Percentiles rank a stretch among this genome's conserved stretches.
phyloP scores from a whole-genome alignment of 2,329 filamentous ascomycete genomes.

The Magnaporthiopsis rhizophila region DNA sequence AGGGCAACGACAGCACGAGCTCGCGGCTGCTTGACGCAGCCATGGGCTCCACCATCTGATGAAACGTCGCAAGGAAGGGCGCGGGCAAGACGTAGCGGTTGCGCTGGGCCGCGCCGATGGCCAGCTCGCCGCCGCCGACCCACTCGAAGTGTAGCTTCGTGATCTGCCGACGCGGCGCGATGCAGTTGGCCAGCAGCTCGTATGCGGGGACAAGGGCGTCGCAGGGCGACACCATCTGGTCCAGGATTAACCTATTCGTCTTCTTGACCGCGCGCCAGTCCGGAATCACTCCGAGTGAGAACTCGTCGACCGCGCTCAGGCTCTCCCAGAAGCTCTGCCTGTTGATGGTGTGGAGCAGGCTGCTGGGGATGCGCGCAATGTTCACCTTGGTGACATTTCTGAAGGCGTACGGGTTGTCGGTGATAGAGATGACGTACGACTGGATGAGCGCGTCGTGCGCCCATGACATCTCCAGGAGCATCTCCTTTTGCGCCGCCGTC shows the following conservation, averaged over 20 bases:
- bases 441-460: slow-evolving; percentile 61
- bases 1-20: slow-evolving; percentile 31
- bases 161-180: slow-evolving; percentile 41
- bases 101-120: slow-evolving; percentile 50
- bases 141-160: slow-evolving; percentile 57
- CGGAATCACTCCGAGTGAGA: slow-evolving; percentile 54
- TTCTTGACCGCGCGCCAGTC: slow-evolving; percentile 56
- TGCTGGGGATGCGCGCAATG: slow-evolving; percentile 56
- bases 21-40: slow-evolving; percentile 19
- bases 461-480: slow-evolving; percentile 61
- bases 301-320: slow-evolving; percentile 42
- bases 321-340: slow-evolving; percentile 54
- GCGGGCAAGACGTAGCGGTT: slow-evolving; percentile 56
- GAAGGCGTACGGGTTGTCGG: slow-evolving; percentile 51
- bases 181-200: slow-evolving; percentile 40
- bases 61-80: slow-evolving; percentile 36
- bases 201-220: slow-evolving; percentile 32
- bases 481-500: slow-evolving; percentile 51
- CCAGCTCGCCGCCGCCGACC: slow-evolving; percentile 60
- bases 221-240: slow-evolving; percentile 17
- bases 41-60: slow-evolving; percentile 21
- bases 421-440: slow-evolving; percentile 57
- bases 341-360: slow-evolving; percentile 47
- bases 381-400: slow-evolving; percentile 48
- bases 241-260: slow-evolving; percentile 41